A percentile compares a stretch with the other conserved stretches of the same genome.
Evolutionary conservation across 1,139 yeast species (phyloP).

Genomic region (Protomyces inundatus): DNA sequence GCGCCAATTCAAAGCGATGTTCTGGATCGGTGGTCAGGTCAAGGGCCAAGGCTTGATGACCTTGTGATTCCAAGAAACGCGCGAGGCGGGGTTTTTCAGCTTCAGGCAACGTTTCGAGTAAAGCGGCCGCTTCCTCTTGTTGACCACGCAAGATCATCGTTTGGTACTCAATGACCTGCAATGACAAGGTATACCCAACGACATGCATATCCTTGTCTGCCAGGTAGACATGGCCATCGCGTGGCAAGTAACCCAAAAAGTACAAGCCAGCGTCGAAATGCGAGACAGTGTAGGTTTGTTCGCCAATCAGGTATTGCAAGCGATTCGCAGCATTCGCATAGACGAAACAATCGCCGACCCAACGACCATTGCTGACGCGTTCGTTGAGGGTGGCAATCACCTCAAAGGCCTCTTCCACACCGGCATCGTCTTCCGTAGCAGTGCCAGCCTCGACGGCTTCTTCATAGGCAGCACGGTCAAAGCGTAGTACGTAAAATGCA

Average conservation of each 20-base stretch:
- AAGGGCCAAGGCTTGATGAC: constrained; percentile 73
- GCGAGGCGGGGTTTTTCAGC: constrained; percentile 75
- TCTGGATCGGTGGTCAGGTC: constrained; percentile 77
- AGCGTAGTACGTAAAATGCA: constrained; percentile 74
- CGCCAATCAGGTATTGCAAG: constrained; percentile 90
- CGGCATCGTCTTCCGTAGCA: constrained; percentile 69
- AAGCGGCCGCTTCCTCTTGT: constrained; percentile 62
- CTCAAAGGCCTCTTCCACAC: constrained; percentile 79
- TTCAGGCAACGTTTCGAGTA: constrained; percentile 60
- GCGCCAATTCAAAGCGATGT: constrained; percentile 77
- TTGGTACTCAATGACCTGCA: constrained; percentile 87
- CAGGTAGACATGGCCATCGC: constrained; percentile 83
- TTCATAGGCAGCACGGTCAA: constrained; percentile 60
- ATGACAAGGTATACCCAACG: constrained; percentile 71
- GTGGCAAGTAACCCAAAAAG: constrained; percentile 79
- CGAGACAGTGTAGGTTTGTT: constrained; percentile 83
- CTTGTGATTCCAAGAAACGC: constrained; percentile 90
- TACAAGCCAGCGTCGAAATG: constrained; percentile 88
- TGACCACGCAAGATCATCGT: constrained; percentile 94
- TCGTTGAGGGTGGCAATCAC: constrained; percentile 79
- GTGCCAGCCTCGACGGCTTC: constrained; percentile 55
- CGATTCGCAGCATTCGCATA: constrained; percentile 83
- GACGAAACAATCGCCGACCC: constrained; percentile 95
- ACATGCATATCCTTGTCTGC: constrained; percentile 86
- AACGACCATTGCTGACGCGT: constrained; percentile 76